Evolutionary conservation across 2,329 filamentous ascomycete species (phyloP).

Genomic region (Ceratocystis huliohia): DNA sequence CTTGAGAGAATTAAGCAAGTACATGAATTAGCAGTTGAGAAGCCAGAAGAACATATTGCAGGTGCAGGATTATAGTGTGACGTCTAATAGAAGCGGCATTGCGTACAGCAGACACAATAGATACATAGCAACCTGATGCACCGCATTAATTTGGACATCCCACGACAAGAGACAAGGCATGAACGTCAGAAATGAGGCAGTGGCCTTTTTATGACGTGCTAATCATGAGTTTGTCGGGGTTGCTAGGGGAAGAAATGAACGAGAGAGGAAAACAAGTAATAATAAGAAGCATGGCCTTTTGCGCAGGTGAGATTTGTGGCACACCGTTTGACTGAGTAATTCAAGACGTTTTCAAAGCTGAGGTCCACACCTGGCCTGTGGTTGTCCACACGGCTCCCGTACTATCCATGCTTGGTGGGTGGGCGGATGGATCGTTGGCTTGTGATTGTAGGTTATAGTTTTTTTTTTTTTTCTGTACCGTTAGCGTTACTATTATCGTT

Average conservation of each 20-base stretch:
- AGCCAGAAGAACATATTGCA: no score
- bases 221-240: not conserved
- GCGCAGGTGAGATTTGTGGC: not conserved
- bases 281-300: not conserved
- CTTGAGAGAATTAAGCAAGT: not conserved
- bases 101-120: no score
- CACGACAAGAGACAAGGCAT: not conserved
- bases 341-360: not conserved
- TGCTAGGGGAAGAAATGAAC: not conserved
- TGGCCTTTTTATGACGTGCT: not conserved
- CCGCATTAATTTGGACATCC: no score
- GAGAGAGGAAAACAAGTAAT: not conserved
- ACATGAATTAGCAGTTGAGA: no score
- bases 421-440: no score
- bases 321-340: not conserved
- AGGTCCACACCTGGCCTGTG: not conserved
- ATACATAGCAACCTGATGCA: no score
- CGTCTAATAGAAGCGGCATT: no score
- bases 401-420: not conserved
- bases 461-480: conserved; percentile 5
- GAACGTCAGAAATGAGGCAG: not conserved
- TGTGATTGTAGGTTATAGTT: not conserved
- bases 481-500: conserved; percentile 3
- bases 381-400: not conserved
- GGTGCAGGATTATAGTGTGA: no score